Conservation (phyloP, 2,329 filamentous ascomycete genomes). For the Colletotrichum tabaci region DNA sequence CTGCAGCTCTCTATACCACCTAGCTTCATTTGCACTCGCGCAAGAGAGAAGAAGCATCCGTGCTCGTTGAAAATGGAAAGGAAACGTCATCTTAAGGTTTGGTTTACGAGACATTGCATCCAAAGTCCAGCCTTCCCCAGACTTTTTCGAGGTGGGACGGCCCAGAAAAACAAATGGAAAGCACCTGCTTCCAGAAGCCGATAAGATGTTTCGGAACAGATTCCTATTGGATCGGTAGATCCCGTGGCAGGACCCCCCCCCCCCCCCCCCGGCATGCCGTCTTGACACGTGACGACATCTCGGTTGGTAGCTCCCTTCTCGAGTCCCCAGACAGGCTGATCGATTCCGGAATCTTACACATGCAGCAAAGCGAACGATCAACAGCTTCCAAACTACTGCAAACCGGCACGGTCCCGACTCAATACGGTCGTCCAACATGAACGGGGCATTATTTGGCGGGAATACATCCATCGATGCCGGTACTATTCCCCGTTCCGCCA, state of each 20-base stretch:
- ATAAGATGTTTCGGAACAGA: slow-evolving; percentile 1
- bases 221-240: slow-evolving; percentile 30
- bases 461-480: slow-evolving; percentile 61
- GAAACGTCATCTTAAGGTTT: slow-evolving; percentile 24
- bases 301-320: slow-evolving; percentile 23
- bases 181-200: slow-evolving; percentile 28
- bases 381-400: slow-evolving; percentile 5
- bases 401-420: neutral
- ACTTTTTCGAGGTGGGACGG: slow-evolving; percentile 35
- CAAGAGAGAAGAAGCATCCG: neutral
- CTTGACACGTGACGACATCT: slow-evolving; percentile 41
- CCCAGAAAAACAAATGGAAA: slow-evolving; percentile 21
- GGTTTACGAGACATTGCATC: neutral
- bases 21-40: neutral
- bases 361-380: slow-evolving; percentile 21
- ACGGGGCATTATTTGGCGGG: slow-evolving; percentile 53
- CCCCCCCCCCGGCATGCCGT: neutral
- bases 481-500: slow-evolving; percentile 47
- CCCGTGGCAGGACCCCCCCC: slow-evolving; percentile 5
- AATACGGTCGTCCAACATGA: slow-evolving; percentile 53
- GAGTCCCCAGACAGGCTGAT: slow-evolving; percentile 10
- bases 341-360: slow-evolving; percentile 27
- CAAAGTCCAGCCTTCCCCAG: slow-evolving; percentile 31
- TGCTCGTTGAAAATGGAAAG: neutral
- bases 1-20: neutral